Evolutionary conservation across 2,329 filamentous ascomycete genomes (phyloP).

Genomic region (Hypoxylon sp.): DNA sequence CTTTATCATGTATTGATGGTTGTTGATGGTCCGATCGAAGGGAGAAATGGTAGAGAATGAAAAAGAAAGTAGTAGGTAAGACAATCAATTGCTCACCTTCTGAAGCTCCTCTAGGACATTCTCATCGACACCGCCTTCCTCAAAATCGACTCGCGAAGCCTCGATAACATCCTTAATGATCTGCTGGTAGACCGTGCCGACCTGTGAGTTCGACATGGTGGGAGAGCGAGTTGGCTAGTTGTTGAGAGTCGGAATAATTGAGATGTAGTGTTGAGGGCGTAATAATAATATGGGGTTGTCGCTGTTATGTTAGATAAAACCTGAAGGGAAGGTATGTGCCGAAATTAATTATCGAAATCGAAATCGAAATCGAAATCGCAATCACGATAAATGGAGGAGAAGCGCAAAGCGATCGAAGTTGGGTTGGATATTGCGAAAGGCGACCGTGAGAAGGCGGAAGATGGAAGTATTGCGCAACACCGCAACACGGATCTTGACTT

Average conservation of each 20-base stretch:
- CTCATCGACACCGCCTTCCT: slow-evolving; percentile 93
- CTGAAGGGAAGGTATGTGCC: background rate
- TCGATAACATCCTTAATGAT: slow-evolving; percentile 89
- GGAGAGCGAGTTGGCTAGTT: slow-evolving; percentile 11
- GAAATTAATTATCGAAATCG: no score
- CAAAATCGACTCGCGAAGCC: slow-evolving; percentile 92
- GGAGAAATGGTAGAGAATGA: background rate
- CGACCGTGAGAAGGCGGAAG: slow-evolving; percentile 7
- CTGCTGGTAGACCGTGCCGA: slow-evolving; percentile 81
- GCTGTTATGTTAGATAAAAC: slow-evolving; percentile 6
- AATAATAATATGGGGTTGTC: no score
- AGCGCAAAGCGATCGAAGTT: slow-evolving; percentile 3
- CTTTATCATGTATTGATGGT: no score
- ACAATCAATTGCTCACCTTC: slow-evolving; percentile 77
- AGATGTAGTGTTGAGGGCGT: no score
- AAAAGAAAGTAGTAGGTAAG: background rate
- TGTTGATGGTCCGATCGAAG: background rate
- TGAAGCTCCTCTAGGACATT: slow-evolving; percentile 85
- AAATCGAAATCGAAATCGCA: background rate
- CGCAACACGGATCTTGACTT: slow-evolving; percentile 9
- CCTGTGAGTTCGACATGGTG: slow-evolving; percentile 66
- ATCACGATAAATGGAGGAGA: background rate
- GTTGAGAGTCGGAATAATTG: no score
- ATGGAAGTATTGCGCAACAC: slow-evolving; percentile 14
- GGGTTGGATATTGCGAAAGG: slow-evolving; percentile 12